These are phyloP conservation scores for Ganoderma leucocontextum DNA, from an alignment of 1,284 basidiomycete species.

Conservation along the genomic window DNA sequence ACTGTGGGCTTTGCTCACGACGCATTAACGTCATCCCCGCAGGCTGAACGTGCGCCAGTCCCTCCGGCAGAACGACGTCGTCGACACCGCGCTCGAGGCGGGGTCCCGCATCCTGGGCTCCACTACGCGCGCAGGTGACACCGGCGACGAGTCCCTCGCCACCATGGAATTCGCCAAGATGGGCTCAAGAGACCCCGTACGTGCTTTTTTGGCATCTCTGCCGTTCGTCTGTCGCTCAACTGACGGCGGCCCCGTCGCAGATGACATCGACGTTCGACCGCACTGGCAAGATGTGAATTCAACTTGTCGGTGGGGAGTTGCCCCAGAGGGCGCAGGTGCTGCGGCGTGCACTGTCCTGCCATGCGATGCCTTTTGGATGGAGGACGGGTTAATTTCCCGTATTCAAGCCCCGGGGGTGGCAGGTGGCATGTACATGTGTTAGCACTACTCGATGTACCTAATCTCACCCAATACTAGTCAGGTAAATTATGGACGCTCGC, in stretches of 20 bases:
- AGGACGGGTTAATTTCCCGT: background rate
- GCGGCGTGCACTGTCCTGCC: background rate
- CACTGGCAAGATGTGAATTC: background rate
- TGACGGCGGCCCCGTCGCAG: background rate
- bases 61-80: constrained; percentile 3
- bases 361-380: background rate
- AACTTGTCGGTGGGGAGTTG: background rate
- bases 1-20: too few relatives aligned
- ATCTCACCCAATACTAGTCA: too few relatives aligned
- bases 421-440: too few relatives aligned
- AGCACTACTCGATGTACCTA: too few relatives aligned
- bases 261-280: background rate
- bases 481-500: too few relatives aligned
- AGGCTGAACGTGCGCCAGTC: background rate
- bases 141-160: background rate
- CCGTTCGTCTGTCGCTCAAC: background rate
- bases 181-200: background rate
- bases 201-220: background rate
- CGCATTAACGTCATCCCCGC: too few relatives aligned
- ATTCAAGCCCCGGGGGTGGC: too few relatives aligned
- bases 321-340: background rate
- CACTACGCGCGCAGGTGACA: background rate
- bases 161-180: background rate
- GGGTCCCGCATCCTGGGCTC: background rate
- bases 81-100: background rate